Base-by-base conservation (phyloP, 805 yeast genomes). In the Suhomyces kilbournensis region DNA sequence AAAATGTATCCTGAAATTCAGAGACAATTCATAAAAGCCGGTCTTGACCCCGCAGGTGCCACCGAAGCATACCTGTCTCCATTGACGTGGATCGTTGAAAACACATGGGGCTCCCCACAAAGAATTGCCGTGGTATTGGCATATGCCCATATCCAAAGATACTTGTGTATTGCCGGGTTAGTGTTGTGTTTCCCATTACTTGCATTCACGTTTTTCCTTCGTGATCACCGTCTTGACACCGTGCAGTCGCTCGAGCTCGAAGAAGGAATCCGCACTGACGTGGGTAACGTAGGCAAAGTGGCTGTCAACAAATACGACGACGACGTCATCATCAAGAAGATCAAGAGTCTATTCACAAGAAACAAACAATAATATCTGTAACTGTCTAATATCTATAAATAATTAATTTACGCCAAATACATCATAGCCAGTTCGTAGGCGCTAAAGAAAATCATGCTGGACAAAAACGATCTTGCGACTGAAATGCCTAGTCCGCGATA, bases 401-500 rank as follows among this genome's bases (percentile, higher is more conserved):
- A 20, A 44, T 23, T 25, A 25, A 12, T 26, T 23, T 23, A 51
- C 3, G 47, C 46, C 46, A 84, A 65, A 56, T 81, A 75, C 46
- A 74, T 73, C 90, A 88, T 84, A 49, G 85, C 67, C 56, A 76
- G 79, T 66, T 89, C 96, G 68, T 80, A 90, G 14, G 80, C 69
- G 34, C 90, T 78, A 67, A 90, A 90, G 64, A 90, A 88, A 7
- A 85, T 84, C 79, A 86, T 80, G 54, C 90, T 90, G 12, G 85
- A 86, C 50, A 86, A 60, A 48, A 90, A 81, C 0, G 94, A 84
- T 54, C 96, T 76, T 8, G 84, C 72, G 25, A 87, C 71, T 10
- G 92, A 85, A 25, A 90, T 88, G 1, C 90, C 89, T 44, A 90
- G 71, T 0, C 96, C 96, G 48, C 90, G 75, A 68, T 88, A 90